Evolutionary conservation across 2,329 filamentous ascomycete genomes (phyloP), one percentile per base, ranked within the genome.

Genomic region (Sordariomycetes sp.): DNA sequence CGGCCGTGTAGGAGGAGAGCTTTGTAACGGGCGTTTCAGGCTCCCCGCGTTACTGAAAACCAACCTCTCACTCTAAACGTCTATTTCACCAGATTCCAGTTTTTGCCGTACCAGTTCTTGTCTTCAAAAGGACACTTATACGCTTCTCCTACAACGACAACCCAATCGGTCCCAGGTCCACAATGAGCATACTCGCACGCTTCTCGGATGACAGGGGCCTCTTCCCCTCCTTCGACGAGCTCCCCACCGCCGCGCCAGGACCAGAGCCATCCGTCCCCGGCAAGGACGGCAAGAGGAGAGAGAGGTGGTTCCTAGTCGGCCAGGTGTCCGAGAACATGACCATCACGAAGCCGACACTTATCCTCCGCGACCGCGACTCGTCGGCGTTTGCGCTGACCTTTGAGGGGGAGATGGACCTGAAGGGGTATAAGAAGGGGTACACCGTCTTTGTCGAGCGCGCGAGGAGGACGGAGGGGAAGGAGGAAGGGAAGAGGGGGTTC

Each of bases 291-390:
- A 24, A 48, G 8, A 53, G 53, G 17, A 51, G 56, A 25, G 22
- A 17, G 51, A 32, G 51, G 25, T 45, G 69, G 66, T 71, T 69
- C 61, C 69, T 77, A 42, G 66, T 78, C 13, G 74, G 71, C 45
- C 70, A 76, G 58, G 66, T 77, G 57, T 72, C 72, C 59, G 69
- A 76, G 60, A 69, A 76, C 65, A 73, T 72, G 65, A 74, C 75
- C 48, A 75, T 78, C 61, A 77, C 69, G 22, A 73, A 76, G 60
- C 75, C 76, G 6, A 78, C 76, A 3, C 69, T 77, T 1, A 72
- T 77, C 55, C 69, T 70, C 20, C 65, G 66, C 36, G 76, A 78
- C 67, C 65, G 68, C 39, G 60, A 63, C 48, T 66, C 67, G 48
- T 61, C 64, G 22, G 66, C 72, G 36, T 77, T 77, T 61, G 75